phyloP scores from a whole-genome alignment of 306 rosid species.

The Vigna angularis region DNA sequence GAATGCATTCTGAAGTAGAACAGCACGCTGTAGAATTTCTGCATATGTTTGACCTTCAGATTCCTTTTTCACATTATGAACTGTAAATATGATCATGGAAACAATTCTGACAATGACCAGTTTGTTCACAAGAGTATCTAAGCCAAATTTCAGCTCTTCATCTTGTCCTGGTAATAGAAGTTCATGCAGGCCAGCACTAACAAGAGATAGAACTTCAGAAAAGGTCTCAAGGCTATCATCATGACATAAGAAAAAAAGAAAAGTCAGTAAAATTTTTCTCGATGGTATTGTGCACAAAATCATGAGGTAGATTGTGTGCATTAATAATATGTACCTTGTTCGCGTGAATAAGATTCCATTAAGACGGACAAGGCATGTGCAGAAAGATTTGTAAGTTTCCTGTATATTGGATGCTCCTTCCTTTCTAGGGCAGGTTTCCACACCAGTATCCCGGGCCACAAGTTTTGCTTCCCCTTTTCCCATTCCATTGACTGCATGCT shows the following conservation, averaged over 20 bases:
- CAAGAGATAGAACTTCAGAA: constrained; percentile 75
- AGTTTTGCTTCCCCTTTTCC: constrained; percentile 66
- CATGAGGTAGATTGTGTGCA: not conserved
- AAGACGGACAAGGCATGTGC: constrained; percentile 83
- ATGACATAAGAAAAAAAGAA: constrained; percentile 31
- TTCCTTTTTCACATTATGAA: constrained; percentile 78
- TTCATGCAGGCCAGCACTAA: constrained; percentile 62
- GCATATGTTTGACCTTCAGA: constrained; percentile 92
- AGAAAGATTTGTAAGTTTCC: constrained; percentile 68
- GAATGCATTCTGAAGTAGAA: constrained; percentile 85
- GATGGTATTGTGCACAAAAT: constrained; percentile 1
- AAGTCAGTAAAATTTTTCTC: constrained; percentile 33
- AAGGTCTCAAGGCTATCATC: constrained; percentile 82
- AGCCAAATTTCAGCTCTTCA: constrained; percentile 72
- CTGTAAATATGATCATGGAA: constrained; percentile 77
- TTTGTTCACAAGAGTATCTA: constrained; percentile 71
- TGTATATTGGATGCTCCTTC: constrained; percentile 56
- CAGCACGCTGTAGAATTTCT: constrained; percentile 91
- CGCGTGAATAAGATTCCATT: constrained; percentile 94
- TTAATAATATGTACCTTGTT: constrained; percentile 66
- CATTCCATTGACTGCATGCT: constrained; percentile 65
- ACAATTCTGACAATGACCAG: constrained; percentile 74
- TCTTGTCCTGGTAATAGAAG: constrained; percentile 77
- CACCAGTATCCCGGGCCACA: constrained; percentile 52
- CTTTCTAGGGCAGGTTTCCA: constrained; percentile 54